These are phyloP conservation scores for Rosa lucieae DNA, from an alignment of 306 rosid genomes.

Conservation along the genomic window DNA sequence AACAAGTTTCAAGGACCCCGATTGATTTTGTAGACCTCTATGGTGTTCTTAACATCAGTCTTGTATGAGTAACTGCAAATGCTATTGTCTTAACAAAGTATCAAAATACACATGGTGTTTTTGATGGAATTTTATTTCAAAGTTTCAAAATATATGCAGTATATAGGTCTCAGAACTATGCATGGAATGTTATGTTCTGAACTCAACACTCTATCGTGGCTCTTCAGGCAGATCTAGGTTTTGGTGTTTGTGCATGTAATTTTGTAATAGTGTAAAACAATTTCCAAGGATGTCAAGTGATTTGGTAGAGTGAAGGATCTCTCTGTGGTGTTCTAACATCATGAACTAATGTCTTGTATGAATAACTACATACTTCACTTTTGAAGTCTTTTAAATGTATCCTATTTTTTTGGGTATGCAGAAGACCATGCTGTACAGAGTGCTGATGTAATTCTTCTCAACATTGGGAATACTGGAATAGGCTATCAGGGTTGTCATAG, in stretches of 20 bases:
- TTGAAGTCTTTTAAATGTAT: neutral
- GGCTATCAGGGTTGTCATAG: neutral
- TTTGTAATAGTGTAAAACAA: neutral
- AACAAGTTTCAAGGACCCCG: neutral
- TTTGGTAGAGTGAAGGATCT: neutral
- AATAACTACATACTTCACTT: neutral
- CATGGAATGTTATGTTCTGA: neutral
- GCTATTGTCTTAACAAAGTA: neutral
- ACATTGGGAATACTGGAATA: neutral
- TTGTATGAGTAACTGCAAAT: neutral
- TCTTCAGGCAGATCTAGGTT: neutral
- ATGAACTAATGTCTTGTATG: neutral
- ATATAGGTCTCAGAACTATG: neutral
- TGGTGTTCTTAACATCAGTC: neutral
- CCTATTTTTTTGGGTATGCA: neutral
- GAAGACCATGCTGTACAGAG: neutral
- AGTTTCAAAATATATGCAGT: neutral
- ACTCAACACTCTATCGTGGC: neutral
- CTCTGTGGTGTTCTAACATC: neutral
- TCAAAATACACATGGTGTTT: neutral
- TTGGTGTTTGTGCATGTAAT: neutral
- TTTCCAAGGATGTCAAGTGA: neutral
- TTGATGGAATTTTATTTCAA: neutral
- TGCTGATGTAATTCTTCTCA: neutral
- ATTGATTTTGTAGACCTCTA: neutral